Evolutionary conservation across 179 eudicot genomes (phyloP).

Genomic region (Corrigiola litoralis): DNA sequence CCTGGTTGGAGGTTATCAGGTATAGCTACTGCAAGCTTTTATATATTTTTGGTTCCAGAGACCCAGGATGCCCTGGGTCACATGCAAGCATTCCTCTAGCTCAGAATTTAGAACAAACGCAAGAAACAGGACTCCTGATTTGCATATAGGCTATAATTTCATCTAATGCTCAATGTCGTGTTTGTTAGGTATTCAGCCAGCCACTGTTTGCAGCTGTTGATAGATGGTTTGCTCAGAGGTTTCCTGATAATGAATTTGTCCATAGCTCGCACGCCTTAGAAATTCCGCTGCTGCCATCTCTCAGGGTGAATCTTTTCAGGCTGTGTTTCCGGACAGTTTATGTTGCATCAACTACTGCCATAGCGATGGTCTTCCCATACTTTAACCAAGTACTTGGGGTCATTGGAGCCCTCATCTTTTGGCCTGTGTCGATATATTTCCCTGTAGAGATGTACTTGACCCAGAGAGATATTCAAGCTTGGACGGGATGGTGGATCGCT

Average conservation of each 20-base stretch:
- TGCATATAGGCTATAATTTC: background rate
- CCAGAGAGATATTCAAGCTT: conserved; percentile 44
- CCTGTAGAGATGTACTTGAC: conserved; percentile 65
- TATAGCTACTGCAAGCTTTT: conserved; percentile 1
- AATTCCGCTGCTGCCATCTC: conserved; percentile 34
- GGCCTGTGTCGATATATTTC: conserved; percentile 72
- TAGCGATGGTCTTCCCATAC: conserved; percentile 68
- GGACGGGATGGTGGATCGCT: conserved; percentile 49
- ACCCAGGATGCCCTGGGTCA: too few species aligned
- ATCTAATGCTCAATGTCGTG: background rate
- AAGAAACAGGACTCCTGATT: background rate
- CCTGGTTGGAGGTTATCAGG: conserved; percentile 81
- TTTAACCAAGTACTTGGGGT: conserved; percentile 81
- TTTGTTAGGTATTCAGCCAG: conserved; percentile 64
- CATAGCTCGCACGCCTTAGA: conserved; percentile 29
- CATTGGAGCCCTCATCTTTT: conserved; percentile 63
- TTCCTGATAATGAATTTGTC: conserved; percentile 48
- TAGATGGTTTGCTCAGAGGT: conserved; percentile 41
- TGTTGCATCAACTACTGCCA: conserved; percentile 47
- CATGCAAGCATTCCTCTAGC: background rate
- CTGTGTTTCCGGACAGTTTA: conserved; percentile 63
- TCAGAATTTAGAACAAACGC: background rate
- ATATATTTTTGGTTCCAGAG: too few species aligned
- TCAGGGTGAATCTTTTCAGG: conserved; percentile 54
- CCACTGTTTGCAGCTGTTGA: conserved; percentile 59